A percentile compares a stretch with the other conserved stretches of the same genome.
These are phyloP conservation scores for Exserohilum rostratum DNA, from an alignment of 2,329 filamentous ascomycete genomes.

Conservation along the genomic window DNA sequence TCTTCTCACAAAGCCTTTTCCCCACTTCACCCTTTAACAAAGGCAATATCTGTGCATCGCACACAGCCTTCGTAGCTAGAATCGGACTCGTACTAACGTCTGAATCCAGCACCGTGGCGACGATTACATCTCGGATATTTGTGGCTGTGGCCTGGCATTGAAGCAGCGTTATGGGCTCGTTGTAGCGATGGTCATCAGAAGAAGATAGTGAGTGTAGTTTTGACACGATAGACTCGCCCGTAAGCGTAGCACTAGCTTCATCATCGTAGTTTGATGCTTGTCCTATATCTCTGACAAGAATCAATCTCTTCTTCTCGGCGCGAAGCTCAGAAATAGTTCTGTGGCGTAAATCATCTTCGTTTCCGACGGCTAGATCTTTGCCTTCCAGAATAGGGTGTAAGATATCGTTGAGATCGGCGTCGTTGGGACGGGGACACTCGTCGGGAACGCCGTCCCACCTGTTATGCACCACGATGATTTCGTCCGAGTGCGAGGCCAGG, in stretches of 20 bases:
- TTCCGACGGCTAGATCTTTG: constrained; percentile 27
- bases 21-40: constrained; percentile 54
- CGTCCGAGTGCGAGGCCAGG: constrained; percentile 49
- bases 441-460: constrained; percentile 58
- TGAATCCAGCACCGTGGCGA: constrained; percentile 54
- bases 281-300: constrained; percentile 29
- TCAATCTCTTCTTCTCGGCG: constrained; percentile 31
- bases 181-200: constrained; percentile 24
- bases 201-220: constrained; percentile 33
- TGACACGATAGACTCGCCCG: constrained; percentile 37
- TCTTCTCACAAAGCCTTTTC: constrained; percentile 45
- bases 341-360: constrained; percentile 36
- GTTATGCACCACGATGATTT: constrained; percentile 59
- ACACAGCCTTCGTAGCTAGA: constrained; percentile 57
- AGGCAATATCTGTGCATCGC: constrained; percentile 57
- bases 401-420: constrained; percentile 50
- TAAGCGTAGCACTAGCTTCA: constrained; percentile 38
- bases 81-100: constrained; percentile 55
- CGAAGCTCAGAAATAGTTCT: constrained; percentile 35
- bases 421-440: constrained; percentile 53
- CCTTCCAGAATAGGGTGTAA: constrained; percentile 42
- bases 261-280: constrained; percentile 46
- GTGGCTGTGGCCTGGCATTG: constrained; percentile 61
- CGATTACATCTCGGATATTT: constrained; percentile 56
- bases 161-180: constrained; percentile 28